These are phyloP conservation scores for Gentiana straminea DNA, from an alignment of 257 asterid genomes.

Conservation along the genomic window DNA sequence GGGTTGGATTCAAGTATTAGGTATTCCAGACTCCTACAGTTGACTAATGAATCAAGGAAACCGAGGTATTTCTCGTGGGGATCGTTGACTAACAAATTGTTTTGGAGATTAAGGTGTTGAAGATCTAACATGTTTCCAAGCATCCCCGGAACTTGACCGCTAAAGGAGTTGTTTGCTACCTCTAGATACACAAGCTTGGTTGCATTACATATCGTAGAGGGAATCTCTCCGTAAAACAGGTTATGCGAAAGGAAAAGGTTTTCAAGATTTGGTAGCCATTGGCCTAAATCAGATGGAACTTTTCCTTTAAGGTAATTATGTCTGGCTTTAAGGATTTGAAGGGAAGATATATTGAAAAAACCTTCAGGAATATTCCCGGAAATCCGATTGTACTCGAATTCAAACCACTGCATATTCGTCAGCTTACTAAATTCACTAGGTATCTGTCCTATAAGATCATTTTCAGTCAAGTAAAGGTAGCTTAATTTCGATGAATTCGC, in stretches of 20 bases:
- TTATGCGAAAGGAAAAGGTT: conserved; percentile 30
- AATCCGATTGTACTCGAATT: conserved; percentile 7
- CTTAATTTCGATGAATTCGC: conserved; percentile 27
- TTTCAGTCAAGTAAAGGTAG: conserved; percentile 16
- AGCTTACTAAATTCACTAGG: conserved; percentile 21
- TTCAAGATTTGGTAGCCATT: conserved; percentile 28
- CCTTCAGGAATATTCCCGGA: conserved; percentile 13
- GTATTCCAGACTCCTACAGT: conserved; percentile 18
- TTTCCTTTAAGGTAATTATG: conserved; percentile 16
- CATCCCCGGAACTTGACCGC: conserved; percentile 28
- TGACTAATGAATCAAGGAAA: conserved; percentile 25
- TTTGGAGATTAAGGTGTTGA: conserved; percentile 16
- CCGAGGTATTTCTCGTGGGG: conserved; percentile 23
- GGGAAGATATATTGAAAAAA: conserved; percentile 30
- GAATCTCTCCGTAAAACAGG: conserved; percentile 26
- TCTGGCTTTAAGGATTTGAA: conserved; percentile 11
- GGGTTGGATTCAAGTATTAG: conserved; percentile 24
- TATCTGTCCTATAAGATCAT: conserved; percentile 27
- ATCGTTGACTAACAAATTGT: conserved; percentile 14
- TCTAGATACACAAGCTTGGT: conserved; percentile 17
- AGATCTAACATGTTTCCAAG: conserved; percentile 26
- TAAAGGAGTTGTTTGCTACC: conserved; percentile 27
- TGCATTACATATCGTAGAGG: conserved; percentile 5
- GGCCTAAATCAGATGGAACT: conserved; percentile 32
- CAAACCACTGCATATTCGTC: conserved; percentile 19